Evolutionary conservation across 2,329 filamentous ascomycete genomes (phyloP).

Genomic region (Geosmithia morbida): DNA sequence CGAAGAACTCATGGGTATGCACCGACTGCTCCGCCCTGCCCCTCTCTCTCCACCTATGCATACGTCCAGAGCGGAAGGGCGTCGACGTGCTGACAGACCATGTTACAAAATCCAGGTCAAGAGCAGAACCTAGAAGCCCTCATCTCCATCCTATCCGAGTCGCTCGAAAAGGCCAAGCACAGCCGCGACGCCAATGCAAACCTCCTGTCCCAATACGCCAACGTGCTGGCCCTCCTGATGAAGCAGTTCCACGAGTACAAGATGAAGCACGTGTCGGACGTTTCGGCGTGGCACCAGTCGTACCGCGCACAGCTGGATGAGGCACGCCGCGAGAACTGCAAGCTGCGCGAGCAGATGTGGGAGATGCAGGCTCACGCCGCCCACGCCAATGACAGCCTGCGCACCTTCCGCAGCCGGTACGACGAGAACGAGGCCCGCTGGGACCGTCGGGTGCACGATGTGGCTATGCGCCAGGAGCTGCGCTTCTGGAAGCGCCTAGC

Average conservation of each 20-base stretch:
- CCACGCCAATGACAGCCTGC: constrained; percentile 41
- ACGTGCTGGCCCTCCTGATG: constrained; percentile 40
- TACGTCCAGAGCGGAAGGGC: too few relatives aligned
- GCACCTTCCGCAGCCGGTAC: constrained; percentile 39
- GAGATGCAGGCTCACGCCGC: constrained; percentile 49
- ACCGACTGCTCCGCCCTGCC: not conserved
- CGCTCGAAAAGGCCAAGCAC: constrained; percentile 45
- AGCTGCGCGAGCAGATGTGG: constrained; percentile 50
- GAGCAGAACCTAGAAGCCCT: constrained; percentile 45
- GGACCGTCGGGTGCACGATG: constrained; percentile 36
- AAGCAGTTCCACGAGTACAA: constrained; percentile 54
- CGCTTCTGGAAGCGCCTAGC: constrained; percentile 55
- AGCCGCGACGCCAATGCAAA: constrained; percentile 45
- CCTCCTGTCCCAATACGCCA: constrained; percentile 43
- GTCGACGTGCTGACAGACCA: not conserved
- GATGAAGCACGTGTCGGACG: constrained; percentile 44
- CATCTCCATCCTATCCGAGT: constrained; percentile 45
- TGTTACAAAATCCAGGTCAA: constrained; percentile 25
- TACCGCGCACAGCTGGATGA: constrained; percentile 52
- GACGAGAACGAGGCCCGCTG: constrained; percentile 41
- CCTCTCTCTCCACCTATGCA: not conserved
- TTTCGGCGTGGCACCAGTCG: constrained; percentile 49
- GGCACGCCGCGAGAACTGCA: constrained; percentile 48
- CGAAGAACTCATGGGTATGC: constrained; percentile 40
- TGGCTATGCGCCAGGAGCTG: constrained; percentile 40